A percentile compares a stretch with the other conserved stretches of the same genome.
phyloP scores from a whole-genome alignment of 2,329 filamentous ascomycete genomes.

The Aulographum hederae region DNA sequence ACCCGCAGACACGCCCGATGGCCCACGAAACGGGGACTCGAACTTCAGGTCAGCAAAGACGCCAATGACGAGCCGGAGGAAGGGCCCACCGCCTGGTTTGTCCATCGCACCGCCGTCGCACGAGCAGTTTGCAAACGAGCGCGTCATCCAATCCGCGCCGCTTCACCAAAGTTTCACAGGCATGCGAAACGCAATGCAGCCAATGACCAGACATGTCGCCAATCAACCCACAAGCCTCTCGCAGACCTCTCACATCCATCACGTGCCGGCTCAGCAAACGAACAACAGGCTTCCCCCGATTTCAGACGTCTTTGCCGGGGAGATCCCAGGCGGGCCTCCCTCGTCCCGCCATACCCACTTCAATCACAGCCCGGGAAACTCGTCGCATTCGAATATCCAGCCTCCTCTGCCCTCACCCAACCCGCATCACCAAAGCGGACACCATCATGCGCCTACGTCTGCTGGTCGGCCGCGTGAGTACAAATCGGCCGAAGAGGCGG shows the following conservation, averaged over 20 bases:
- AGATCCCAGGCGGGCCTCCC: constrained; percentile 31
- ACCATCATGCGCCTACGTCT: constrained; percentile 17
- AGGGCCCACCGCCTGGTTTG: constrained; percentile 64
- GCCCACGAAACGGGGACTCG: constrained; percentile 14
- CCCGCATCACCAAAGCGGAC: constrained; percentile 32
- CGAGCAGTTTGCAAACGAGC: constrained; percentile 79
- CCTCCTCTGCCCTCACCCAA: constrained; percentile 62
- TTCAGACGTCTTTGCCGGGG: constrained; percentile 75
- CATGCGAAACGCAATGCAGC: constrained; percentile 49
- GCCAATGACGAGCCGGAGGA: constrained; percentile 55
- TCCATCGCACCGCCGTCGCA: constrained; percentile 92
- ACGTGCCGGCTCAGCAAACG: constrained; percentile 73
- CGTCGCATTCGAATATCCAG: constrained; percentile 40
- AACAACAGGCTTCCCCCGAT: constrained; percentile 86
- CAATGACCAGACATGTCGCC: constrained; percentile 52
- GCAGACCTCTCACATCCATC: constrained; percentile 78
- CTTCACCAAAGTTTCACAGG: constrained; percentile 91
- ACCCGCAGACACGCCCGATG: constrained; percentile 12
- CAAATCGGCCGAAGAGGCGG: constrained; percentile 87
- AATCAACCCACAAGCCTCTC: constrained; percentile 71
- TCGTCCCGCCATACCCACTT: constrained; percentile 9
- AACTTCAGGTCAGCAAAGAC: constrained; percentile 39
- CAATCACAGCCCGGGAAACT: constrained; percentile 47
- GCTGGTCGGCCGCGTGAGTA: constrained; percentile 56
- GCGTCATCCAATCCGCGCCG: constrained; percentile 91